A percentile compares a stretch with the other conserved stretches of the same genome.
Evolutionary conservation across 257 asterid genomes (phyloP).

Genomic region (Ophiorrhiza pumila): DNA sequence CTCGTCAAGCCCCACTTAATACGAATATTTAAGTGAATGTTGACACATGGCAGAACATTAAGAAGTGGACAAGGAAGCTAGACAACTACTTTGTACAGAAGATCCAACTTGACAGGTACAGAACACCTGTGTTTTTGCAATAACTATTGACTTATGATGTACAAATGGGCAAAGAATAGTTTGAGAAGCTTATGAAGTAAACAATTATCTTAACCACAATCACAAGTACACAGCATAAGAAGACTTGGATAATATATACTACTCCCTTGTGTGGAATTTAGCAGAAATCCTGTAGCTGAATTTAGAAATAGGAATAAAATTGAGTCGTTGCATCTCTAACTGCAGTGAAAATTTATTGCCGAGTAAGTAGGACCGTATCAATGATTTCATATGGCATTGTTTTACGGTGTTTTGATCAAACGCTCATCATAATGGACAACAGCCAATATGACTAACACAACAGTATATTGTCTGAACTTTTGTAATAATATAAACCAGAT

Average conservation of each 20-base stretch:
- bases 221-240: background rate
- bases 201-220: background rate
- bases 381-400: background rate
- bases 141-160: background rate
- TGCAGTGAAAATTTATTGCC: background rate
- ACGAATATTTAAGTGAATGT: background rate
- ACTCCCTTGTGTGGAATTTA: background rate
- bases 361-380: slow-evolving; percentile 12
- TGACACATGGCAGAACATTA: background rate
- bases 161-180: background rate
- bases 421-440: slow-evolving; percentile 9
- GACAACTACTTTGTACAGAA: background rate
- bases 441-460: slow-evolving; percentile 19
- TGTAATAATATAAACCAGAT: slow-evolving; percentile 10
- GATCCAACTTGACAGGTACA: background rate
- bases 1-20: background rate
- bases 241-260: too few relatives aligned
- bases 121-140: background rate
- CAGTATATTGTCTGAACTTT: slow-evolving; percentile 22
- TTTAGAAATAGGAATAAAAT: background rate
- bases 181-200: background rate
- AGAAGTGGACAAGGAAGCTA: background rate
- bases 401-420: background rate
- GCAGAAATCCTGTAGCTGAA: background rate
- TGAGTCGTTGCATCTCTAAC: slow-evolving; percentile 6